phyloP scores from a whole-genome alignment of 169 alveolate genomes.

The Babesia ovata region DNA sequence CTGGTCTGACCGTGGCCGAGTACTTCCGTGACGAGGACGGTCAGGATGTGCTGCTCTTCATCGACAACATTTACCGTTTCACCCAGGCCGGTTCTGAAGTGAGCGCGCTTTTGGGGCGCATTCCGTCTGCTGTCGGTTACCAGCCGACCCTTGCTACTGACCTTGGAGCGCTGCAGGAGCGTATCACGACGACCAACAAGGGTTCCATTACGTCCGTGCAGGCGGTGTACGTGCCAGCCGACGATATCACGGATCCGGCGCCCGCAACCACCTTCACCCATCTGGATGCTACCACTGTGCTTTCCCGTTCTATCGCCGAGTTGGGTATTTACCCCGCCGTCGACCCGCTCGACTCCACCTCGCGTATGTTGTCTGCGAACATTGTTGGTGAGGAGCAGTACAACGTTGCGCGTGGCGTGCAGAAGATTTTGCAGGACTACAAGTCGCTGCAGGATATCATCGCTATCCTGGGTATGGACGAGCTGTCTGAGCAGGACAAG shows the following conservation, averaged over 20 bases:
- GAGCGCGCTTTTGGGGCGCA: slow-evolving; percentile 96
- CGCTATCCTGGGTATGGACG: slow-evolving; percentile 95
- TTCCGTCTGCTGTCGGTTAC: slow-evolving; percentile 97
- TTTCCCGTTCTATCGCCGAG: slow-evolving; percentile 94
- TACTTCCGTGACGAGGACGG: slow-evolving; percentile 97
- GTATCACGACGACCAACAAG: slow-evolving; percentile 95
- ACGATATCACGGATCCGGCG: slow-evolving; percentile 98
- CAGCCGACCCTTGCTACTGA: slow-evolving; percentile 98
- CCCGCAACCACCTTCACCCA: slow-evolving; percentile 99
- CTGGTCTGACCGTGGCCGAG: slow-evolving; percentile 97
- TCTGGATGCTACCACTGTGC: slow-evolving; percentile 97
- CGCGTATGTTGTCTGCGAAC: slow-evolving; percentile 92
- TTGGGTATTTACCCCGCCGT: slow-evolving; percentile 98
- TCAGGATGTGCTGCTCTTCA: slow-evolving; percentile 94
- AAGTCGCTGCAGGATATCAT: slow-evolving; percentile 94
- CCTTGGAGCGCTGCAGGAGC: slow-evolving; percentile 94
- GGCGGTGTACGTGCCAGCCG: slow-evolving; percentile 99
- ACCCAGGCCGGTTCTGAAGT: slow-evolving; percentile 98
- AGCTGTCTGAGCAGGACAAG: slow-evolving; percentile 95
- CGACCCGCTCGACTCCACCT: slow-evolving; percentile 96
- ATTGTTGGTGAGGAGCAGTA: slow-evolving; percentile 93
- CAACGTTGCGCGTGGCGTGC: slow-evolving; percentile 92
- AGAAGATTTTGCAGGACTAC: slow-evolving; percentile 93
- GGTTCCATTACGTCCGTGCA: slow-evolving; percentile 98
- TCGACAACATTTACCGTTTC: slow-evolving; percentile 95